A percentile compares a stretch with the other conserved stretches of the same genome.
Conservation (phyloP, 2,329 filamentous ascomycete species). For the Knoxdaviesia proteae region DNA sequence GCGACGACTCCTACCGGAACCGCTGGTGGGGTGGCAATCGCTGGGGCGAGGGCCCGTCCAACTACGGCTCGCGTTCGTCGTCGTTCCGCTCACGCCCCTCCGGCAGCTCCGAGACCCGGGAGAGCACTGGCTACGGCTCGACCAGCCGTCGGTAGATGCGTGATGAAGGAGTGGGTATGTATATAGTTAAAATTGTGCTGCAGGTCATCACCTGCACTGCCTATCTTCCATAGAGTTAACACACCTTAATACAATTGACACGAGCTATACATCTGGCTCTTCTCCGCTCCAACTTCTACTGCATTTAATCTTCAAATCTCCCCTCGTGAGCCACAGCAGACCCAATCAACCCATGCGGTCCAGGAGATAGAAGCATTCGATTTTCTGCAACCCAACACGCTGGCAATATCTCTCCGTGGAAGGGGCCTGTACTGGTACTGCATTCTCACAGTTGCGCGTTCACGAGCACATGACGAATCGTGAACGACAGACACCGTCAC, state of each 20-base stretch:
- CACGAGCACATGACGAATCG: no score
- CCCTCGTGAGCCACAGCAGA: background rate
- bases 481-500: no score
- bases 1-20: slow-evolving; percentile 4
- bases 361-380: no score
- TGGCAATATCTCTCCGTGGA: no score
- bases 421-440: no score
- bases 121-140: slow-evolving; percentile 55
- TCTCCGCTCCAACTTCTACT: background rate
- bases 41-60: background rate
- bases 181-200: background rate
- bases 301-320: slow-evolving; percentile 1
- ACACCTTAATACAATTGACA: background rate
- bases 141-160: slow-evolving; percentile 32
- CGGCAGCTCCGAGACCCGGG: slow-evolving; percentile 8
- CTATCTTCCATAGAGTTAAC: background rate
- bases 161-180: background rate
- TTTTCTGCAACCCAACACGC: no score
- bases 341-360: no score
- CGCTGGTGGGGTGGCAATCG: background rate
- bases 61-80: slow-evolving; percentile 1
- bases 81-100: background rate
- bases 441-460: no score
- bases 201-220: background rate
- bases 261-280: background rate